Percentiles rank a stretch among this genome's conserved stretches.
Conservation (phyloP, 345 rosid genomes). For the Mercurialis annua region DNA sequence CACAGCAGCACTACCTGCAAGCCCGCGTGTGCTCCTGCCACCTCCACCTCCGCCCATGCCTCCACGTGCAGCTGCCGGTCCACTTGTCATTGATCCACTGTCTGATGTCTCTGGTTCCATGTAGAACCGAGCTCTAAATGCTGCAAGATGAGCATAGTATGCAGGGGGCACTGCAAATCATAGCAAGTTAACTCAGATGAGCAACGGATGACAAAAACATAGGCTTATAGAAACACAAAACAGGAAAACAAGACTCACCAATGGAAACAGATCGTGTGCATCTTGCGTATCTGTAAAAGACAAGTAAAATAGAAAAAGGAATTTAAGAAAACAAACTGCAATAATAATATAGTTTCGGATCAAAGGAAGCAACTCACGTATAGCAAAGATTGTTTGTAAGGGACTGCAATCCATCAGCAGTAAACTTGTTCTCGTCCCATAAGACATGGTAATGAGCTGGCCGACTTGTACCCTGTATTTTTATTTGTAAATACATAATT, state of each 20-base stretch:
- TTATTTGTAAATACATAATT: background rate
- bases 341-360: too few relatives aligned
- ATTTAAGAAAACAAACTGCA: background rate
- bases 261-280: constrained; percentile 97
- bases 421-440: constrained; percentile 97
- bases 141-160: constrained; percentile 96
- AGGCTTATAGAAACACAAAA: background rate
- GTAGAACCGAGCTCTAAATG: constrained; percentile 94
- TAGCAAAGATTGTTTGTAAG: constrained; percentile 93
- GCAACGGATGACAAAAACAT: background rate
- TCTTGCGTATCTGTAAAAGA: constrained; percentile 72
- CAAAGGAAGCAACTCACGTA: constrained; percentile 49
- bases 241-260: constrained; percentile 41
- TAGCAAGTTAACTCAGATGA: background rate
- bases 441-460: constrained; percentile 98
- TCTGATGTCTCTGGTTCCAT: constrained; percentile 99
- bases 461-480: constrained; percentile 82
- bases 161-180: constrained; percentile 83
- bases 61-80: constrained; percentile 54
- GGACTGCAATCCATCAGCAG: constrained; percentile 89
- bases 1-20: constrained; percentile 64
- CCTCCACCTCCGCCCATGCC: constrained; percentile 50
- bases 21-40: constrained; percentile 50
- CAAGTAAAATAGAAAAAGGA: background rate
- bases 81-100: constrained; percentile 91